A percentile compares a stretch with the other conserved stretches of the same genome.
These are phyloP conservation scores for Fusarium sp. DNA, from an alignment of 2,329 filamentous ascomycete species.

Conservation along the genomic window DNA sequence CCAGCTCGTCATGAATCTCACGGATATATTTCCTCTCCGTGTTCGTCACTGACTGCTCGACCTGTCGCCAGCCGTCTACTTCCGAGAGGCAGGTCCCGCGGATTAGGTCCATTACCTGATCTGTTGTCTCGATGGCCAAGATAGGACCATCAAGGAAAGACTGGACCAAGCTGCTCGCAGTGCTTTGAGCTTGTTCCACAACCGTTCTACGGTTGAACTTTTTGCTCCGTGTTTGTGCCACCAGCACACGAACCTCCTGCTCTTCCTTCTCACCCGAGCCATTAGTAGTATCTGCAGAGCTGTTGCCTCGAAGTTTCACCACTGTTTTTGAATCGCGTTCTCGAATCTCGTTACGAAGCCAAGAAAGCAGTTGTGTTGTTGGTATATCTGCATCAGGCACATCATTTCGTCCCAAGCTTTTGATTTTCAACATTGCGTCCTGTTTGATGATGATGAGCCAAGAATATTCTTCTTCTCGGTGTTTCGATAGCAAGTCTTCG, in stretches of 20 bases:
- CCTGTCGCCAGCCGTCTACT: constrained; percentile 81
- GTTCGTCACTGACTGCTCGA: constrained; percentile 80
- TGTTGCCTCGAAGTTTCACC: constrained; percentile 51
- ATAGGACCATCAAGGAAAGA: constrained; percentile 81
- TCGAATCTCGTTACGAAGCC: constrained; percentile 83
- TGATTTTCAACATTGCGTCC: constrained; percentile 79
- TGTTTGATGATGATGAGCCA: constrained; percentile 93
- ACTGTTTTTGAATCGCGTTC: constrained; percentile 75
- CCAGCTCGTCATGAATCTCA: constrained; percentile 82
- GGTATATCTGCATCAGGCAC: constrained; percentile 79
- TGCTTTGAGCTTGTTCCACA: constrained; percentile 77
- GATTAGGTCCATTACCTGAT: constrained; percentile 81
- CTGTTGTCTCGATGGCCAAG: constrained; percentile 86
- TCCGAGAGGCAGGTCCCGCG: constrained; percentile 79
- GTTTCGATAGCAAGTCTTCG: constrained; percentile 80
- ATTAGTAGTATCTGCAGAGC: constrained; percentile 43
- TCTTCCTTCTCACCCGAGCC: constrained; percentile 51
- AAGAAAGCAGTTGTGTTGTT: constrained; percentile 75
- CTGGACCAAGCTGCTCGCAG: constrained; percentile 70
- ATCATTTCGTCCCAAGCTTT: constrained; percentile 79
- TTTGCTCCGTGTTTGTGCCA: constrained; percentile 84
- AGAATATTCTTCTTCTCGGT: constrained; percentile 79
- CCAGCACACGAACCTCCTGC: constrained; percentile 85
- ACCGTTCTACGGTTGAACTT: constrained; percentile 90
- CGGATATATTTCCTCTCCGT: constrained; percentile 83